Percentiles rank a stretch among this genome's conserved stretches.
phyloP scores from a whole-genome alignment of 441 rosid species.

The Erysimum cheiri region DNA sequence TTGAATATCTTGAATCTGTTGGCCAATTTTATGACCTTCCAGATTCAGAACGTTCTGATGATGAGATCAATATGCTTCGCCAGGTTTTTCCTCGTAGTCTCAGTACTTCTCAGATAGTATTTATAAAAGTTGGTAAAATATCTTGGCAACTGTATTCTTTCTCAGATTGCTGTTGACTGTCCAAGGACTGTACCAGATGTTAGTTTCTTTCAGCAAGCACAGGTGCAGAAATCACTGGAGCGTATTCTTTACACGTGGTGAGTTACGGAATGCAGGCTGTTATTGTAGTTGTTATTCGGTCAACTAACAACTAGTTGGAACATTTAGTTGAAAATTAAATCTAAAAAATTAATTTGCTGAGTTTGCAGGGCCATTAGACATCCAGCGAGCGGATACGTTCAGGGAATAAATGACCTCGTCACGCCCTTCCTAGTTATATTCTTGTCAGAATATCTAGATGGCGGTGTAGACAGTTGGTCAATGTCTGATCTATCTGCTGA shows the following conservation, averaged over 20 bases:
- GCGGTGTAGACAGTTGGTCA: slow-evolving; percentile 77
- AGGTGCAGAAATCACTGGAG: slow-evolving; percentile 98
- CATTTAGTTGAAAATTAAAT: slow-evolving; percentile 29
- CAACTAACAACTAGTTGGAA: slow-evolving; percentile 10
- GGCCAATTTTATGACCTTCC: slow-evolving; percentile 94
- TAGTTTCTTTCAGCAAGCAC: slow-evolving; percentile 89
- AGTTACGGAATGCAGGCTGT: slow-evolving; percentile 39
- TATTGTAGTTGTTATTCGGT: neutral
- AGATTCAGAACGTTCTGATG: slow-evolving; percentile 94
- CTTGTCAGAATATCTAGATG: slow-evolving; percentile 88
- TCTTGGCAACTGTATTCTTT: slow-evolving; percentile 34
- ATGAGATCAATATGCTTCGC: slow-evolving; percentile 96
- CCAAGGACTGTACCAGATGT: slow-evolving; percentile 99
- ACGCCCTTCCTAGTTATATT: slow-evolving; percentile 96
- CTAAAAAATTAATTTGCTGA: slow-evolving; percentile 16
- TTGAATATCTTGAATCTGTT: slow-evolving; percentile 94
- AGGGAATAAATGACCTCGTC: slow-evolving; percentile 97
- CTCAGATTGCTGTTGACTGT: slow-evolving; percentile 96
- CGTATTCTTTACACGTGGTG: slow-evolving; percentile 97
- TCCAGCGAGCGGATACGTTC: slow-evolving; percentile 99
- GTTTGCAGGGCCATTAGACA: slow-evolving; percentile 94
- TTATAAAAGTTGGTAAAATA: slow-evolving; percentile 15
- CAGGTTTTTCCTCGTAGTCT: slow-evolving; percentile 60
- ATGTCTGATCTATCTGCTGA: slow-evolving; percentile 72
- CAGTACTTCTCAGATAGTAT: neutral